Evolutionary conservation across 192 early-diverging fungal genomes (phyloP).

Genomic region (Jimgerdemannia flammicorona): DNA sequence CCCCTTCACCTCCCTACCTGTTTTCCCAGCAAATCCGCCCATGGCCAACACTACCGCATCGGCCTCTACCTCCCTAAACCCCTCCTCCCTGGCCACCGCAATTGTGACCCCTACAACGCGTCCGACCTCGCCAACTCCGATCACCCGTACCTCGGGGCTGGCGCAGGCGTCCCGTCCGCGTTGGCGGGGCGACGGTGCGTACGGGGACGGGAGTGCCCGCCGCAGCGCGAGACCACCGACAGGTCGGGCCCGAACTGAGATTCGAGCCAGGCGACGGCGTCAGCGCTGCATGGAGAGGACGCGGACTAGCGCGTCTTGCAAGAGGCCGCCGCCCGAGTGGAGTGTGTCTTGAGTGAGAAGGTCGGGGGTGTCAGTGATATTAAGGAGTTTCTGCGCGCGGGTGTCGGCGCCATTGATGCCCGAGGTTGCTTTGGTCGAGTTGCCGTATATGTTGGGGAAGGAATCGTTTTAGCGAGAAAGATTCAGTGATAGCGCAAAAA

Average conservation of each 20-base stretch:
- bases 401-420: constrained; percentile 57
- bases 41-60: constrained; percentile 72
- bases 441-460: constrained; percentile 39
- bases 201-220: constrained; percentile 75
- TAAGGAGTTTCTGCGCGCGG: neutral
- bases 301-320: constrained; percentile 53
- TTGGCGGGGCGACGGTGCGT: constrained; percentile 54
- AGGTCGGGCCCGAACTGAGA: constrained; percentile 63
- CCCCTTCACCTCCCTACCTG: constrained; percentile 34
- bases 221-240: constrained; percentile 66
- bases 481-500: neutral
- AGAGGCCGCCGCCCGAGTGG: constrained; percentile 59
- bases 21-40: constrained; percentile 80
- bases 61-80: constrained; percentile 27
- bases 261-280: constrained; percentile 73
- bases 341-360: constrained; percentile 65
- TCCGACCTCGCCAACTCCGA: constrained; percentile 12
- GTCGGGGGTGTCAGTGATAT: constrained; percentile 34
- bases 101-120: constrained; percentile 53
- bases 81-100: constrained; percentile 35
- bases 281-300: constrained; percentile 24
- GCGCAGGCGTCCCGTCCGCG: constrained; percentile 37
- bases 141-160: constrained; percentile 10
- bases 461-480: neutral
- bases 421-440: constrained; percentile 85